A percentile compares a stretch with the other conserved stretches of the same genome.
Conservation (phyloP, 129 eudicot genomes). For the Apium graveolens region DNA sequence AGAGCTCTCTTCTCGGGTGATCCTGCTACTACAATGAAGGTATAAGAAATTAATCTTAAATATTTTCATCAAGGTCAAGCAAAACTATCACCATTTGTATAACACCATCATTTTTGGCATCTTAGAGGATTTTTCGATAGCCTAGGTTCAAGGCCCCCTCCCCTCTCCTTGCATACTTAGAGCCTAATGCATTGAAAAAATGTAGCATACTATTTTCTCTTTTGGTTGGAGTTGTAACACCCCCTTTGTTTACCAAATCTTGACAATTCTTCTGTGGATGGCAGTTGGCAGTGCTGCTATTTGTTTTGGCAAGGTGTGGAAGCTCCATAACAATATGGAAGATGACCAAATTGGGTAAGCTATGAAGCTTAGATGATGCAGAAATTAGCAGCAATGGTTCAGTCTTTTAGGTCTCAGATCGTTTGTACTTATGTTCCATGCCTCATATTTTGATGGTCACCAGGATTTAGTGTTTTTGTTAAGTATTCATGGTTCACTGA, state of each 20-base stretch:
- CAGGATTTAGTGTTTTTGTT: too few species aligned
- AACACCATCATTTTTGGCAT: background rate
- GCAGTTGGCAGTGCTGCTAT: conserved; percentile 88
- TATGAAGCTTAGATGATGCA: background rate
- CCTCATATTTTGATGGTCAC: background rate
- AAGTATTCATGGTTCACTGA: background rate
- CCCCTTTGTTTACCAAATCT: background rate
- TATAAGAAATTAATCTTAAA: background rate
- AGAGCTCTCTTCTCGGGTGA: conserved; percentile 90
- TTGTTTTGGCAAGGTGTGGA: conserved; percentile 92
- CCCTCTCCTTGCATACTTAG: background rate
- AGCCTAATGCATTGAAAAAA: background rate
- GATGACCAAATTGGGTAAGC: conserved; percentile 83
- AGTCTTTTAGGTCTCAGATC: background rate
- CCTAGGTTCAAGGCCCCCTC: background rate
- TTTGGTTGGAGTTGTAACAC: background rate
- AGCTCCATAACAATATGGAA: conserved; percentile 93
- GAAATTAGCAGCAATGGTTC: background rate
- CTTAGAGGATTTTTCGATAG: background rate
- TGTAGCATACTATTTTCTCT: background rate
- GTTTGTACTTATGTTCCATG: background rate
- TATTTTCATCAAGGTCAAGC: background rate
- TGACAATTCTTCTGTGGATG: conserved; percentile 19
- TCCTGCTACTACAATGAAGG: conserved; percentile 99
- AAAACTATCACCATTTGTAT: background rate